These are phyloP conservation scores for Podila horticola DNA, from an alignment of 192 early-diverging fungal genomes.

Conservation along the genomic window DNA sequence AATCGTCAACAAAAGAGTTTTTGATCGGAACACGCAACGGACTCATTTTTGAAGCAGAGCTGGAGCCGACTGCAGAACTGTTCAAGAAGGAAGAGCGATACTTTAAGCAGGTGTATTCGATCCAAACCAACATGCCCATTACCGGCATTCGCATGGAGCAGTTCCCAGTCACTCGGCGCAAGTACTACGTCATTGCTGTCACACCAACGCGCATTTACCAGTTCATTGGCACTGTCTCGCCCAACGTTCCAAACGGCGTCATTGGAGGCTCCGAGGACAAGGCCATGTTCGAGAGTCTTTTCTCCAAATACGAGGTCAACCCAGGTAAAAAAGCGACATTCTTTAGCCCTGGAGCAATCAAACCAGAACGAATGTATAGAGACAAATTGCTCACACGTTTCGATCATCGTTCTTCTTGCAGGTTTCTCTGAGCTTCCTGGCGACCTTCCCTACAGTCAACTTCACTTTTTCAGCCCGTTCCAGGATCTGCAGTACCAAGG, in stretches of 20 bases:
- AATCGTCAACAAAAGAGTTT: slow-evolving; percentile 81
- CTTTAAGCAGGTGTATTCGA: slow-evolving; percentile 75
- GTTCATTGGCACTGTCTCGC: slow-evolving; percentile 77
- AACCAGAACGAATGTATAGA: neutral
- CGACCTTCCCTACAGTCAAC: slow-evolving; percentile 61
- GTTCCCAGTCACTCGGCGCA: slow-evolving; percentile 76
- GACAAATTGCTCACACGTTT: neutral
- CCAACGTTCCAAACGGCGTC: slow-evolving; percentile 44
- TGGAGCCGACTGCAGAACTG: slow-evolving; percentile 87
- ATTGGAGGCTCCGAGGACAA: slow-evolving; percentile 60
- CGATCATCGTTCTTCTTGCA: slow-evolving; percentile 11
- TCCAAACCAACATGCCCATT: slow-evolving; percentile 80
- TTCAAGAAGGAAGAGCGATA: slow-evolving; percentile 88
- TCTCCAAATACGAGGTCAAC: slow-evolving; percentile 73
- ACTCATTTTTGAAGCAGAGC: slow-evolving; percentile 88
- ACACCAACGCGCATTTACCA: slow-evolving; percentile 93
- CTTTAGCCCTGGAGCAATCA: neutral
- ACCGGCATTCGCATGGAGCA: slow-evolving; percentile 85
- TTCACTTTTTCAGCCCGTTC: slow-evolving; percentile 77
- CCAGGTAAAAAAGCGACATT: slow-evolving; percentile 61
- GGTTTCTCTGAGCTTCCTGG: slow-evolving; percentile 70
- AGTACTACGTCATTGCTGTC: slow-evolving; percentile 83
- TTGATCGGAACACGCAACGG: slow-evolving; percentile 90
- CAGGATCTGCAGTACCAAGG: slow-evolving; percentile 74
- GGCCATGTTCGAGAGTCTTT: slow-evolving; percentile 82